phyloP scores from a whole-genome alignment of 2,329 filamentous ascomycete genomes.

The Epichloe scottii region DNA sequence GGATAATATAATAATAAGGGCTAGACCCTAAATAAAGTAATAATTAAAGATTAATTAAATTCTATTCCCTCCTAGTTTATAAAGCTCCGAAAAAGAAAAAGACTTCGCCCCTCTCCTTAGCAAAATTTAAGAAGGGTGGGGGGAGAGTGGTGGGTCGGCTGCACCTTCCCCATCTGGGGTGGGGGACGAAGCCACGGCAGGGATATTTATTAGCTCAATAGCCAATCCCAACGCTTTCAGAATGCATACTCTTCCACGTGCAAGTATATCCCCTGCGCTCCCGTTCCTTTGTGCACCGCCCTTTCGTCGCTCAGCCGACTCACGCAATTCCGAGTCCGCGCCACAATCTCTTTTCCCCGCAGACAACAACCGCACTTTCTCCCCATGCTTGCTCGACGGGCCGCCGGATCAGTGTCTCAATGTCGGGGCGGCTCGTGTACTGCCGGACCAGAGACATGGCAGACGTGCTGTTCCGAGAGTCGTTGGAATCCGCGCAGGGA shows the following conservation, averaged over 20 bases:
- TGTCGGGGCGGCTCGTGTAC: conserved; percentile 35
- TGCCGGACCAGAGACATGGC: conserved; percentile 26
- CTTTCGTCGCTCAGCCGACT: conserved; percentile 45
- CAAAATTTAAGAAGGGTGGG: no score
- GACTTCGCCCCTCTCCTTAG: no score
- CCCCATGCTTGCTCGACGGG: conserved; percentile 46
- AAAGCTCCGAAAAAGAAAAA: no score
- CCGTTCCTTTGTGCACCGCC: conserved; percentile 51
- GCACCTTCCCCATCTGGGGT: no score
- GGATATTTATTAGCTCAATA: no score
- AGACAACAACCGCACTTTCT: conserved; percentile 49
- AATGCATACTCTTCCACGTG: conserved; percentile 50
- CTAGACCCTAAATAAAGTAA: no score
- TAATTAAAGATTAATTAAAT: no score
- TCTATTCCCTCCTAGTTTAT: no score
- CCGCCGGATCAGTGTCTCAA: conserved; percentile 36
- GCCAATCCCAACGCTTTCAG: conserved; percentile 16
- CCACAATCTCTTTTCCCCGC: conserved; percentile 44
- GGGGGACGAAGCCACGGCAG: no score
- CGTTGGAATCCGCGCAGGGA: background rate
- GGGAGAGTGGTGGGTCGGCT: no score
- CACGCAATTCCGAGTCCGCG: conserved; percentile 41
- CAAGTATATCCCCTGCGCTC: conserved; percentile 48
- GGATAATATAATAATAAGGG: no score
- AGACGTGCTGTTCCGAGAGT: background rate